Evolutionary conservation across 1,284 basidiomycete species (phyloP), one percentile per base, ranked within the genome.

Genomic region (Austropuccinia psidii): DNA sequence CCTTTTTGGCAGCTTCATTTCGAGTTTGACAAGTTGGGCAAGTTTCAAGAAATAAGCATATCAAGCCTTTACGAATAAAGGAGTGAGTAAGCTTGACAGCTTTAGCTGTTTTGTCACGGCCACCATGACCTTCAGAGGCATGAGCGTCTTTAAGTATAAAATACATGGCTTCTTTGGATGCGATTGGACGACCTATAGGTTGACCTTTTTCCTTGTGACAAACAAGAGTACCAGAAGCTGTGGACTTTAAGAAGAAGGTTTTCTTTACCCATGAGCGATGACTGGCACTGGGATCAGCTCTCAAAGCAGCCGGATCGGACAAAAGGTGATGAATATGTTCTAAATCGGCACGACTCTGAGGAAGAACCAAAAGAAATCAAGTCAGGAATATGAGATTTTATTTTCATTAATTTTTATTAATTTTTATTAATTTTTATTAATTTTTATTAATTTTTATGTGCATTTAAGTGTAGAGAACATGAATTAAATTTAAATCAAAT

Each of bases 111-210:
- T 67, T 67, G 49, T 67, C 64, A 31, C 64, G 21, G n/a, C 64
- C 64, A 37, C 64, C 64, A 67, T 67, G 64, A 17, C 64, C 64
- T 31, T 67, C 64, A 33, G 45, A 47, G n/a, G 64, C 64, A 67
- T 67, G 64, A 3, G 64, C 64, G n/a, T 54, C 45, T 29, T 67
- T 67, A 27, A 67, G 49, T n/a, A 67, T 50, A 54, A 67, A 67
- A 39, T 67, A 67, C 49, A 67, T 67, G 31, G 41, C 29, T 37
- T 67, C 64, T 39, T 67, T 67, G 3, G 49, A 21, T 17, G 64
- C 64, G 4, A 67, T 54, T 27, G 64, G 64, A n/a, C 64, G 31
- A 33, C 29, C 49, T 17, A n/a, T 50, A 4, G 6, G 64, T 39
- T 47, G 49, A 39, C 49, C 64, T 67, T 67, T 67, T 33, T 67